Evolutionary conservation across 2,329 filamentous ascomycete genomes (phyloP).

Genomic region (Sporothrix brunneoviolacea): DNA sequence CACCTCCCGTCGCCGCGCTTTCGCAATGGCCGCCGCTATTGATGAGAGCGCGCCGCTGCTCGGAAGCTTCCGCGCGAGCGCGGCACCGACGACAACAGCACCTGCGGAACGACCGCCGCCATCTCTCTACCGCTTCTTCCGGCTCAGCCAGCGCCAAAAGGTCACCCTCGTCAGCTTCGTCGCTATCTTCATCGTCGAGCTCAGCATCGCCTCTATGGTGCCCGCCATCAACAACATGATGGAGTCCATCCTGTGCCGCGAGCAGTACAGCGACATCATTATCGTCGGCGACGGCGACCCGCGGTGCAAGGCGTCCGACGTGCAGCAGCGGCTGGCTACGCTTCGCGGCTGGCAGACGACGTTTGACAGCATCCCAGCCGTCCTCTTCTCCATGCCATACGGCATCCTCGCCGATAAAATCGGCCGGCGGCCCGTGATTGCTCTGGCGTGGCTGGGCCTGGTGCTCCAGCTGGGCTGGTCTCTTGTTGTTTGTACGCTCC

Average conservation of each 20-base stretch:
- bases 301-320: constrained; percentile 40
- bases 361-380: constrained; percentile 37
- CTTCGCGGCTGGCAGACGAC: constrained; percentile 41
- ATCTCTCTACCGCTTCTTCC: constrained; percentile 9
- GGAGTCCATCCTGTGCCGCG: constrained; percentile 47
- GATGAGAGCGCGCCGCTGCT: constrained; percentile 11
- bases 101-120: not conserved
- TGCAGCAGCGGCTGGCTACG: constrained; percentile 47
- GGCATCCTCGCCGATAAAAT: constrained; percentile 42
- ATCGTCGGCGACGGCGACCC: constrained; percentile 29
- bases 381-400: constrained; percentile 39
- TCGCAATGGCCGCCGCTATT: not conserved
- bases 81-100: not conserved
- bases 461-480: constrained; percentile 20
- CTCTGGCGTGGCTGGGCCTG: constrained; percentile 24
- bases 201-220: constrained; percentile 27
- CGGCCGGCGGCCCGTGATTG: constrained; percentile 36
- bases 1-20: too few relatives aligned
- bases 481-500: constrained; percentile 15
- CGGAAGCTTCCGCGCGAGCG: not conserved
- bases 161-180: constrained; percentile 26
- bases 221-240: constrained; percentile 43
- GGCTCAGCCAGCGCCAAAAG: constrained; percentile 20
- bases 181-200: constrained; percentile 36
- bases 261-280: constrained; percentile 34